Base-by-base conservation (phyloP, 108 stramenopile species). In the Craspedostauros australis region DNA sequence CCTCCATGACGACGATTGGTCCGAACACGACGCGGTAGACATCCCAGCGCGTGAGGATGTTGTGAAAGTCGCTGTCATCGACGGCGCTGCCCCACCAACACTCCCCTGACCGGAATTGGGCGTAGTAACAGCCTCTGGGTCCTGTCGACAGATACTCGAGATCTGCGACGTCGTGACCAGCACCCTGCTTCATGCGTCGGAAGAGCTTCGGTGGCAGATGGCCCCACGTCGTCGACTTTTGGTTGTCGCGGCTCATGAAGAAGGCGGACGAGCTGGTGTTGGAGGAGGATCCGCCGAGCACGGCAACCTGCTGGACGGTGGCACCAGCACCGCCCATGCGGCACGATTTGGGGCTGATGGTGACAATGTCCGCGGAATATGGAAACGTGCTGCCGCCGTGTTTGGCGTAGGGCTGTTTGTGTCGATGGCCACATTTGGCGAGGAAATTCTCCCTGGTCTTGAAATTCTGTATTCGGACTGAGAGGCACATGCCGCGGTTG, bases 11-110 rank as follows among this genome's bases (percentile, higher is more conserved):
- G 8, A 22, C 58, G 5, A 62, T 23, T 2, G 64, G 60, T 5
- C 88, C 88, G 63, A 91, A 86, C 1, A 76, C 82, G 21, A 91
- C 79, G 30, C 82, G 55, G 47, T 84, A 72, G 0, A 91, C 68
- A 57, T 82, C 66, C 74, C 73, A 73, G n/a, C 65, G 57, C 16
- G 68, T 42, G 48, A 75, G 58, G 30, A 89, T 59, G 18, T 57
- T 38, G 41, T 69, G 57, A 54, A 86, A 75, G 20, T 82, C 70
- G n/a, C 30, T 38, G 30, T 79, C 74, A 49, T 79, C 75, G 26
- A 57, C 50, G 11, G 54, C 40, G 11, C 50, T 64, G 5, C 80
- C 75, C 88, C 88, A 91, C 77, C 73, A 84, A 29, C 64, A 66
- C 52, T 91, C 76, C 25, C 84, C 84, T 22, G 73, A 59, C 15